Conservation (phyloP, 805 yeast species). For the Wickerhamiella dianesei region DNA sequence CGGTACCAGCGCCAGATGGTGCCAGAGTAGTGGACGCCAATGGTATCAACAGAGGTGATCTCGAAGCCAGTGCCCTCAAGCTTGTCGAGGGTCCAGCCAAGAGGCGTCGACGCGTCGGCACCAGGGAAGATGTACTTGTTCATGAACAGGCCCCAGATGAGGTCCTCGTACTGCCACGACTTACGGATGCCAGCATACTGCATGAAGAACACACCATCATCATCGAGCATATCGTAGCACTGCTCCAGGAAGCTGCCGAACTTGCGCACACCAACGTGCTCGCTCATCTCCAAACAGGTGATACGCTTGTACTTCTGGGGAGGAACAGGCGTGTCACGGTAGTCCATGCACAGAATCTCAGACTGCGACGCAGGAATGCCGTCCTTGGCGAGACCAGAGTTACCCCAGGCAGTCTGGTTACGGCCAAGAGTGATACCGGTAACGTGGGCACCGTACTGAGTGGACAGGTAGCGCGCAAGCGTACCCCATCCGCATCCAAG, state of each 20-base stretch:
- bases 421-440: constrained; percentile 84
- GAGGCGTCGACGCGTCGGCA: constrained; percentile 91
- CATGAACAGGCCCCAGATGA: constrained; percentile 91
- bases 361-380: constrained; percentile 61
- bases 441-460: constrained; percentile 68
- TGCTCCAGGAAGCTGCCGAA: constrained; percentile 62
- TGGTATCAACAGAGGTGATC: constrained; percentile 68
- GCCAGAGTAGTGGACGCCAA: constrained; percentile 86
- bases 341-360: constrained; percentile 66
- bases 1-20: constrained; percentile 91
- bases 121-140: constrained; percentile 95
- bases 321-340: constrained; percentile 78
- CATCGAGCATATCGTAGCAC: constrained; percentile 77
- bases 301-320: constrained; percentile 59
- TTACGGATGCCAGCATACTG: constrained; percentile 88
- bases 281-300: constrained; percentile 89
- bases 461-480: constrained; percentile 69
- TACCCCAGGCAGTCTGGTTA: constrained; percentile 88
- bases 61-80: constrained; percentile 81
- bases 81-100: constrained; percentile 62
- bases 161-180: constrained; percentile 88
- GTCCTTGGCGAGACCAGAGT: constrained; percentile 48
- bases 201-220: constrained; percentile 75
- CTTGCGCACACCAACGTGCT: constrained; percentile 87
- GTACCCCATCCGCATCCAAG: constrained; percentile 97